Evolutionary conservation across 345 rosid genomes (phyloP), one percentile per base, ranked within the genome.

Genomic region (Conringia planisiliqua): DNA sequence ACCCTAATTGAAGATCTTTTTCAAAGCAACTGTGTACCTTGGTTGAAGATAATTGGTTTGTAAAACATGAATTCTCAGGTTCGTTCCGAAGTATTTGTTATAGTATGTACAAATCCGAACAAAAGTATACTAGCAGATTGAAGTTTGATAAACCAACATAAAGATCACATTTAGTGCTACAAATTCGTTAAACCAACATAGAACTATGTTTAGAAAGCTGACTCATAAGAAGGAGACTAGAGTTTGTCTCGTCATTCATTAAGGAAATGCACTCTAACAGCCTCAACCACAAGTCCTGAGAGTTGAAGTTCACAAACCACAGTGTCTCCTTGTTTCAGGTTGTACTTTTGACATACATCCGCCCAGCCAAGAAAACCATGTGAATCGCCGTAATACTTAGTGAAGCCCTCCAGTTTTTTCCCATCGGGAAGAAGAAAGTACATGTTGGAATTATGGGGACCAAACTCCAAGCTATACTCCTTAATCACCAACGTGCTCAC

Each of bases 241-340:
- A n/a, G n/a, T n/a, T n/a, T n/a, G n/a, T n/a, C n/a, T n/a, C n/a
- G n/a, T n/a, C n/a, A n/a, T n/a, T n/a, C n/a, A n/a, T n/a, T n/a
- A n/a, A n/a, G n/a, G n/a, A n/a, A 42, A 33, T 75, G 79, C 6
- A 75, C 9, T 68, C 74, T n/a, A 32, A 68, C 40, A 52, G 63
- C 64, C 0, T 48, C 7, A 16, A 75, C 74, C 1, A 68, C 26
- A 52, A 40, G 33, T 30, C 43, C 22, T 3, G 74, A 40, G 50
- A 36, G 58, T 61, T 68, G 70, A 7, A 75, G 32, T 35, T 75
- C 79, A 33, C 79, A 75, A 22, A 75, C 74, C 29, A 75, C 43
- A 8, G 14, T 18, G 64, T 61, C 74, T 60, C 74, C 79, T 12
- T 0, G 3, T 1, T 67, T 33, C 12, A 68, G 47, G 35, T 75